phyloP scores from a whole-genome alignment of 73 alveolate genomes.

The Paramecium sexaurelia region DNA sequence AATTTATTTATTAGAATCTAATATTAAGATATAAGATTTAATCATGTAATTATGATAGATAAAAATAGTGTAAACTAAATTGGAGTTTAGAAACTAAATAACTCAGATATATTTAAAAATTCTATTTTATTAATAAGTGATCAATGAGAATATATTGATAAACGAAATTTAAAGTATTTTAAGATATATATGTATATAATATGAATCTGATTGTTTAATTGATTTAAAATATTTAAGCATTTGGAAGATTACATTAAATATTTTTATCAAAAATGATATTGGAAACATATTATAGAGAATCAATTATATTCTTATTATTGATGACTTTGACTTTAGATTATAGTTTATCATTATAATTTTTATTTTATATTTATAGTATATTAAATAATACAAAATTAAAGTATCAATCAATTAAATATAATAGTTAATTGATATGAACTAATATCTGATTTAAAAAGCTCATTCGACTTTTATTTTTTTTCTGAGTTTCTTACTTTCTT shows the following conservation, averaged over 20 bases:
- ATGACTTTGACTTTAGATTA: too few relatives aligned
- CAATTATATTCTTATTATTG: constrained; percentile 35
- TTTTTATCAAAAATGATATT: neutral
- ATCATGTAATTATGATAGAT: too few relatives aligned
- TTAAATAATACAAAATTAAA: neutral
- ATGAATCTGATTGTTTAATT: constrained; percentile 17
- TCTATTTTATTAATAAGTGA: too few relatives aligned
- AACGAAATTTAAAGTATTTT: neutral
- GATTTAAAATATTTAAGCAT: too few relatives aligned
- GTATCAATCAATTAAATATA: neutral
- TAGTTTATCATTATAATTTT: neutral
- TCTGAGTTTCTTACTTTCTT: neutral
- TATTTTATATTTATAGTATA: neutral
- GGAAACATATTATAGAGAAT: neutral
- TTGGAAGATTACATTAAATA: constrained; percentile 10
- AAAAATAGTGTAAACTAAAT: too few relatives aligned
- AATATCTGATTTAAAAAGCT: neutral
- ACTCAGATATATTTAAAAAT: too few relatives aligned
- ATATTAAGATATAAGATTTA: too few relatives aligned
- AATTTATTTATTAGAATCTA: too few relatives aligned
- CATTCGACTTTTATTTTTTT: neutral
- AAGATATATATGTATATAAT: neutral
- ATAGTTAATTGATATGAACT: neutral
- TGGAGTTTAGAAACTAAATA: too few relatives aligned
- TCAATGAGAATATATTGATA: too few relatives aligned